Percentiles rank a stretch among this genome's conserved stretches.
Evolutionary conservation across 768 basidiomycete genomes (phyloP).

Genomic region (Paxillus involutus): DNA sequence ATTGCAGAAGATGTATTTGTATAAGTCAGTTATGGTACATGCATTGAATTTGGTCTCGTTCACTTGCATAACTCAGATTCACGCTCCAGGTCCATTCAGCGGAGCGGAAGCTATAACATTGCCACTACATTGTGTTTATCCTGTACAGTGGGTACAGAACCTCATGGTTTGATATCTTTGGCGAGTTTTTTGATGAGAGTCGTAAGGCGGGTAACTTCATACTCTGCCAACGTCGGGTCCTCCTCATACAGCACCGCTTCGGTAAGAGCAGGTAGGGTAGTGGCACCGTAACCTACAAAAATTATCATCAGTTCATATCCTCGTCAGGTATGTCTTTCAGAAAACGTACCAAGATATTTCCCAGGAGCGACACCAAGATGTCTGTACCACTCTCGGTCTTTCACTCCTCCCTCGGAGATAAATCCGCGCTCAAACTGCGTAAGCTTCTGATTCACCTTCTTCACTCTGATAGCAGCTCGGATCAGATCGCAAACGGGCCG

Average conservation of each 20-base stretch:
- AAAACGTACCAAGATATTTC: constrained; percentile 68
- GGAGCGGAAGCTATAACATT: neutral
- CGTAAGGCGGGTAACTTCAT: constrained; percentile 59
- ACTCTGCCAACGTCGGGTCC: constrained; percentile 56
- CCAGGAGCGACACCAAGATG: constrained; percentile 88
- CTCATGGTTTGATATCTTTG: constrained; percentile 22
- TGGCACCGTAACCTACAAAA: constrained; percentile 72
- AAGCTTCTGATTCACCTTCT: constrained; percentile 64
- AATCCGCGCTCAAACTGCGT: constrained; percentile 76
- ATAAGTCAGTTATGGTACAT: neutral
- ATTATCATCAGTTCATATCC: neutral
- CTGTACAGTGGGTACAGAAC: neutral
- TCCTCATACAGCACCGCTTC: constrained; percentile 75
- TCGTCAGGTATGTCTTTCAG: neutral
- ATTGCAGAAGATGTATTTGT: neutral
- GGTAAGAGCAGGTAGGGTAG: constrained; percentile 77
- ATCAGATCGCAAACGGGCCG: constrained; percentile 46
- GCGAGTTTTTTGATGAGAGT: constrained; percentile 55
- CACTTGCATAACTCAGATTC: too few relatives aligned
- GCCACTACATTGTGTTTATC: neutral
- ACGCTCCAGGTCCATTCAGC: too few relatives aligned
- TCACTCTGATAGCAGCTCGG: constrained; percentile 58
- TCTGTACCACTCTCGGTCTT: constrained; percentile 82
- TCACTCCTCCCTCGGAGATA: constrained; percentile 74
- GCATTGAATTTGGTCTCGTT: neutral